Conservation (phyloP, 176 grass and related monocot genomes). For the Luzula sylvatica region DNA sequence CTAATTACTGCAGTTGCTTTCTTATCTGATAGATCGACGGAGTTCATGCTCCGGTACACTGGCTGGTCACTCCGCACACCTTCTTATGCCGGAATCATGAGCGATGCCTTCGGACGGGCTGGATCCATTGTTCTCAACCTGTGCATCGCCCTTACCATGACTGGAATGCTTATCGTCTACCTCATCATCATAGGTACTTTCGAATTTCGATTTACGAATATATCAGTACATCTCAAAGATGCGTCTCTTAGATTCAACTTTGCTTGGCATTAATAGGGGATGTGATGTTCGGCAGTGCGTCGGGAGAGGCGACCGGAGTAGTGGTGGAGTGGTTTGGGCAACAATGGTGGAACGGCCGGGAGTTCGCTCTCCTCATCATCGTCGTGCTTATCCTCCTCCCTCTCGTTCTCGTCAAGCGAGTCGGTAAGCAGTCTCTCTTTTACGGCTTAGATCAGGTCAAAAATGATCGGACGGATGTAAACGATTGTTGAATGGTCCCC, state of each 20-base stretch:
- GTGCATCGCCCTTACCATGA: slow-evolving; percentile 47
- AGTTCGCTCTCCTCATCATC: slow-evolving; percentile 41
- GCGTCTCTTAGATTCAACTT: background rate
- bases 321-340: slow-evolving; percentile 61
- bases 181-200: slow-evolving; percentile 89
- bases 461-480: background rate
- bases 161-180: slow-evolving; percentile 67
- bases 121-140: slow-evolving; percentile 45
- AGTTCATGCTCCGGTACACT: slow-evolving; percentile 74
- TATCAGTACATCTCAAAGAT: background rate
- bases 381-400: slow-evolving; percentile 50
- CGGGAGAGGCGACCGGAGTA: slow-evolving; percentile 36
- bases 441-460: background rate
- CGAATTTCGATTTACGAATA: background rate
- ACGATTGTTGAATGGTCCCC: background rate
- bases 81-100: slow-evolving; percentile 69
- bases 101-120: slow-evolving; percentile 45
- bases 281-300: slow-evolving; percentile 56
- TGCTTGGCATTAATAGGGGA: slow-evolving; percentile 39
- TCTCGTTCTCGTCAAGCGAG: slow-evolving; percentile 58
- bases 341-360: slow-evolving; percentile 67
- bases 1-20: slow-evolving; percentile 40
- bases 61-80: slow-evolving; percentile 14
- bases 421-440: slow-evolving; percentile 38
- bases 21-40: slow-evolving; percentile 50